A percentile compares a stretch with the other conserved stretches of the same genome.
phyloP scores from a whole-genome alignment of 805 yeast species.

The Maudiozyma turicensis region DNA sequence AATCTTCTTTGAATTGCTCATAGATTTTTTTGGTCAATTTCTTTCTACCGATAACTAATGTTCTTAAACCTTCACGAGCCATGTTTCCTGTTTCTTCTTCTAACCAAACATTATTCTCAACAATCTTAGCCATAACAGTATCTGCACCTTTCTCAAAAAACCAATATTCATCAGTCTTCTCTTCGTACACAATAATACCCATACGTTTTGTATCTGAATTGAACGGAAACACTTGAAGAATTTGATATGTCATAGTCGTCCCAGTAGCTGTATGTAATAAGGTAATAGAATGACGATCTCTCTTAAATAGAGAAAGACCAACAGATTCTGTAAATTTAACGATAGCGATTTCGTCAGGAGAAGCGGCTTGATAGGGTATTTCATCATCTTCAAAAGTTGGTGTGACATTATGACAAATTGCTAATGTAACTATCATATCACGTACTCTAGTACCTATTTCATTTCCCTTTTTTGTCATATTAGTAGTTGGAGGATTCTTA shows the following conservation, averaged over 20 bases:
- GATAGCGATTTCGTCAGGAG: slow-evolving; percentile 97
- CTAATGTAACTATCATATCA: slow-evolving; percentile 72
- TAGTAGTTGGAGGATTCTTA: slow-evolving; percentile 7
- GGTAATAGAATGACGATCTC: slow-evolving; percentile 73
- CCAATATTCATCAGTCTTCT: slow-evolving; percentile 60
- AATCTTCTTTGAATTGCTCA: slow-evolving; percentile 54
- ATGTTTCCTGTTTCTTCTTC: slow-evolving; percentile 96
- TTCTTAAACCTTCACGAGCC: slow-evolving; percentile 97
- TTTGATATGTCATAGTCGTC: slow-evolving; percentile 45
- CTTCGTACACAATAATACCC: slow-evolving; percentile 77
- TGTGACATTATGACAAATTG: slow-evolving; percentile 95
- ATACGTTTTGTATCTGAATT: slow-evolving; percentile 92
- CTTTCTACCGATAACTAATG: slow-evolving; percentile 88
- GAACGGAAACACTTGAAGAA: slow-evolving; percentile 83
- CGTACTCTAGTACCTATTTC: slow-evolving; percentile 57
- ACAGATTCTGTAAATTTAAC: slow-evolving; percentile 83
- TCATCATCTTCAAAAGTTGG: slow-evolving; percentile 78
- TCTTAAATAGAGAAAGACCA: slow-evolving; percentile 67
- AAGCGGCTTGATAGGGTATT: slow-evolving; percentile 87
- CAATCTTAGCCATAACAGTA: slow-evolving; percentile 80
- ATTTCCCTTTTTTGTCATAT: slow-evolving; percentile 47
- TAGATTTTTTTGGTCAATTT: slow-evolving; percentile 45
- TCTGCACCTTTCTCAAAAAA: slow-evolving; percentile 95
- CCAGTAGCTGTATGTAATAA: slow-evolving; percentile 54
- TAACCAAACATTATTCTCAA: slow-evolving; percentile 84